A percentile compares a stretch with the other conserved stretches of the same genome.
Conservation (phyloP, 148 eudicot species). For the Limonium bicolor region DNA sequence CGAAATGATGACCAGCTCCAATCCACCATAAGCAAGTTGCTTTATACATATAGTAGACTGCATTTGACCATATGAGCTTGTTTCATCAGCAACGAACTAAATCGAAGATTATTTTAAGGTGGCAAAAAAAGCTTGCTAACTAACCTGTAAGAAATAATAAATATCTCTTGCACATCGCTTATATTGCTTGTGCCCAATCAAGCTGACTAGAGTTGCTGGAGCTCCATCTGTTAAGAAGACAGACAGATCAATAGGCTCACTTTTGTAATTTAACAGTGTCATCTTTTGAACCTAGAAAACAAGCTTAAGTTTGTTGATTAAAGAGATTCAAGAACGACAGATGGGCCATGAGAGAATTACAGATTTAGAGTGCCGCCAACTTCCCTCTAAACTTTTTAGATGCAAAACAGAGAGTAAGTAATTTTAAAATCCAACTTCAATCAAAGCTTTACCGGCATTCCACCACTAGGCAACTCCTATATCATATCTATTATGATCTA, state of each 20-base stretch:
- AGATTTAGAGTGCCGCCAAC: too few species aligned
- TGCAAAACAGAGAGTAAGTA: too few species aligned
- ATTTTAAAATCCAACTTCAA: too few species aligned
- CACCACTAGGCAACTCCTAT: too few species aligned
- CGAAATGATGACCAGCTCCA: constrained; percentile 72
- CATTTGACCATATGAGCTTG: constrained; percentile 8
- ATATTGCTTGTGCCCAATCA: constrained; percentile 89
- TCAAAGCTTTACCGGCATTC: too few species aligned
- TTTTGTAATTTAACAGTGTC: neutral
- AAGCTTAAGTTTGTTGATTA: neutral
- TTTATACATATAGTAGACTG: constrained; percentile 83
- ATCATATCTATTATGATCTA: too few species aligned
- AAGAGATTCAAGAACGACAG: too few species aligned
- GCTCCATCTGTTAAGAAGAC: constrained; percentile 52
- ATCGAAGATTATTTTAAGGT: neutral
- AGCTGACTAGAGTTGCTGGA: constrained; percentile 79
- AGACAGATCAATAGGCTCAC: neutral
- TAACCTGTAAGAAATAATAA: constrained; percentile 85
- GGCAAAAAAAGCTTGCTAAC: neutral
- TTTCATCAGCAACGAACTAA: neutral
- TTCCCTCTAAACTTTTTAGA: too few species aligned
- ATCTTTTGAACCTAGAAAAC: neutral
- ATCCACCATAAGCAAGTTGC: constrained; percentile 66
- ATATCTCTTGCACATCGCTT: constrained; percentile 72
- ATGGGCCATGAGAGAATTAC: too few species aligned